Conservation (phyloP, 2,329 filamentous ascomycete genomes). For the Pseudogymnoascus destructans region DNA sequence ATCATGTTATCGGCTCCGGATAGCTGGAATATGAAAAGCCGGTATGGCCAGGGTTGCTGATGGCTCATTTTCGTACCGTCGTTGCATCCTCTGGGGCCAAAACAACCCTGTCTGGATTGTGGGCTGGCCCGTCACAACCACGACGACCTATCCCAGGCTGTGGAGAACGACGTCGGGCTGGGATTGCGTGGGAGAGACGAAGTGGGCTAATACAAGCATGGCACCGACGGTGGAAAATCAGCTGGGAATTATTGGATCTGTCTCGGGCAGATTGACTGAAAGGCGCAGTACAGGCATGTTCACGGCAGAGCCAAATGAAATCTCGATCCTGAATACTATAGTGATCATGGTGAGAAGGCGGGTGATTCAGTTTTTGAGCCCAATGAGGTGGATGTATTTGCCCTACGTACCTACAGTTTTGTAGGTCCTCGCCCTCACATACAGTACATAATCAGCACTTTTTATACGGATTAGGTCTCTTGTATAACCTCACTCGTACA, state of each 20-base stretch:
- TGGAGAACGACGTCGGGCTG: not conserved
- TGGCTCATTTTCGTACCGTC: not conserved
- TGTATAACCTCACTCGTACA: not conserved
- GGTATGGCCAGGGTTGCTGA: not conserved
- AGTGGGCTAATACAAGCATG: not conserved
- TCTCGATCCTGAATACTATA: not conserved
- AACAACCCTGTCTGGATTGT: constrained; percentile 1
- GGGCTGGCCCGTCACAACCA: not conserved
- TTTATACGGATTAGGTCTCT: not conserved
- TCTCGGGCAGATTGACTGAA: constrained; percentile 6
- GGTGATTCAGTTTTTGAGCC: not conserved
- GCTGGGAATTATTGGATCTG: constrained; percentile 1
- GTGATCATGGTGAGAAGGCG: not conserved
- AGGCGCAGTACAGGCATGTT: not conserved
- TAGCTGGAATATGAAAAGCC: not conserved
- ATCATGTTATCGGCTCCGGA: constrained; percentile 1
- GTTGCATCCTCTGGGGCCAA: not conserved
- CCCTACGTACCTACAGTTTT: not conserved
- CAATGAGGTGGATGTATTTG: not conserved
- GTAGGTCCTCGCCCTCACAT: not conserved
- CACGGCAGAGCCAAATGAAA: not conserved
- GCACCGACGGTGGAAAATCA: not conserved
- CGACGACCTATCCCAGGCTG: not conserved
- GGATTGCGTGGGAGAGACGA: not conserved
- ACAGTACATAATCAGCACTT: not conserved